Evolutionary conservation across 2,329 filamentous ascomycete species (phyloP).

Genomic region (Alternaria incomplexa): DNA sequence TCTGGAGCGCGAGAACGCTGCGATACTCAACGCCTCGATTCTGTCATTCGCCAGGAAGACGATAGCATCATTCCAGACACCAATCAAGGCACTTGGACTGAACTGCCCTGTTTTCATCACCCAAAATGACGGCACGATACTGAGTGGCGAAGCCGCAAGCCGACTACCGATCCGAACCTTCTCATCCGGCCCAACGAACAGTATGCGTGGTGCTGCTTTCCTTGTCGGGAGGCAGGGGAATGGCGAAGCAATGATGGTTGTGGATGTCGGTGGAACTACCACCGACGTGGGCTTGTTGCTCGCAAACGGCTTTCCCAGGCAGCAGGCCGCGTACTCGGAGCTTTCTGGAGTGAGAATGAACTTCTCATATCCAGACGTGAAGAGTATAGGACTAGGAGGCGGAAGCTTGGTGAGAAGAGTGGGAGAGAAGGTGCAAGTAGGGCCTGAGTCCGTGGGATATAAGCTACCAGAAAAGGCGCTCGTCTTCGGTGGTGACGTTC

Average conservation of each 20-base stretch:
- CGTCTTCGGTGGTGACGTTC: slow-evolving; percentile 62
- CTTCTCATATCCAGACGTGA: slow-evolving; percentile 60
- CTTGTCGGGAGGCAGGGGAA: slow-evolving; percentile 39
- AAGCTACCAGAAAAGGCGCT: slow-evolving; percentile 61
- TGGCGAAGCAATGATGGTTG: slow-evolving; percentile 62
- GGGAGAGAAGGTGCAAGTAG: slow-evolving; percentile 54
- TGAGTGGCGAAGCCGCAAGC: slow-evolving; percentile 55
- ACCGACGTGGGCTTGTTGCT: slow-evolving; percentile 68
- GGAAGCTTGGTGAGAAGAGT: slow-evolving; percentile 60
- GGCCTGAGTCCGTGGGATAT: slow-evolving; percentile 68
- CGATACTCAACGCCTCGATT: slow-evolving; percentile 59
- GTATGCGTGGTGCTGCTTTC: slow-evolving; percentile 59
- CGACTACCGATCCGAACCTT: slow-evolving; percentile 60
- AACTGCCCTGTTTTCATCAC: slow-evolving; percentile 58
- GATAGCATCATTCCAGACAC: slow-evolving; percentile 53
- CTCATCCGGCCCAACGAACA: slow-evolving; percentile 60
- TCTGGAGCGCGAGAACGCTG: slow-evolving; percentile 59
- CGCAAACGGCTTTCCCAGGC: slow-evolving; percentile 67
- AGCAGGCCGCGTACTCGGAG: slow-evolving; percentile 67
- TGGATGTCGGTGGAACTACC: slow-evolving; percentile 72
- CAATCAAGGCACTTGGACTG: slow-evolving; percentile 55
- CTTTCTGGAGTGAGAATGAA: slow-evolving; percentile 69
- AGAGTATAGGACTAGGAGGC: slow-evolving; percentile 65
- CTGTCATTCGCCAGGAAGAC: slow-evolving; percentile 55
- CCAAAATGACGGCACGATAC: slow-evolving; percentile 60